Percentiles rank a stretch among this genome's conserved stretches.
Evolutionary conservation across 768 basidiomycete species (phyloP).

Genomic region (Mycena amicta): DNA sequence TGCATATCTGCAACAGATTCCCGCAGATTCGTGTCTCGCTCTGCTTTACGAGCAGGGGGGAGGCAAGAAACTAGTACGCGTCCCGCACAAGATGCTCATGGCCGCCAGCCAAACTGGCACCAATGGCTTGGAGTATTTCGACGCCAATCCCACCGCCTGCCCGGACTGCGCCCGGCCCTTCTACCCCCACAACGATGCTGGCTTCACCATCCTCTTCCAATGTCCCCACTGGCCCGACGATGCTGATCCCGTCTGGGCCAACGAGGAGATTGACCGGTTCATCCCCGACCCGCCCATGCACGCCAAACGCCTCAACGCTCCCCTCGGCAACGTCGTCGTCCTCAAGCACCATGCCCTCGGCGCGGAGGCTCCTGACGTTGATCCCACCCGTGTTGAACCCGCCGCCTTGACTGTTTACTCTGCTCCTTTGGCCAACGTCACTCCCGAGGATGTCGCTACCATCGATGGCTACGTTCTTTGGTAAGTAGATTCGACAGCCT

Average conservation of each 20-base stretch:
- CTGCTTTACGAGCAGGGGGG: not conserved
- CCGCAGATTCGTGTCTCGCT: not conserved
- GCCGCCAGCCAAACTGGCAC: not conserved
- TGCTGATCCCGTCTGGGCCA: not conserved
- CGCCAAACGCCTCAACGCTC: not conserved
- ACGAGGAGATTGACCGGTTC: not conserved
- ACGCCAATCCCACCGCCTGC: not conserved
- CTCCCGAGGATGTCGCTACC: not conserved
- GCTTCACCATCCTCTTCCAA: not conserved
- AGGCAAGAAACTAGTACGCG: not conserved
- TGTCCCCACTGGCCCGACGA: not conserved
- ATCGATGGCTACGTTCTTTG: not conserved
- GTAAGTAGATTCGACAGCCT: no score
- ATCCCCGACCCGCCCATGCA: not conserved
- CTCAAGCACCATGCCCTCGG: not conserved
- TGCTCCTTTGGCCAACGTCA: not conserved
- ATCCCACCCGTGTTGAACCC: not conserved
- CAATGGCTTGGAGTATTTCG: not conserved
- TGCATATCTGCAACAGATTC: no score
- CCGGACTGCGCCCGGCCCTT: not conserved
- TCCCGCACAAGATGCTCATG: not conserved
- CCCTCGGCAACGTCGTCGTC: not conserved
- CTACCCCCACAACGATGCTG: not conserved
- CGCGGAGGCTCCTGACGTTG: not conserved
- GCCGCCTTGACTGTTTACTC: not conserved